phyloP scores from a whole-genome alignment of 306 rosid genomes.

The Prunus campanulata region DNA sequence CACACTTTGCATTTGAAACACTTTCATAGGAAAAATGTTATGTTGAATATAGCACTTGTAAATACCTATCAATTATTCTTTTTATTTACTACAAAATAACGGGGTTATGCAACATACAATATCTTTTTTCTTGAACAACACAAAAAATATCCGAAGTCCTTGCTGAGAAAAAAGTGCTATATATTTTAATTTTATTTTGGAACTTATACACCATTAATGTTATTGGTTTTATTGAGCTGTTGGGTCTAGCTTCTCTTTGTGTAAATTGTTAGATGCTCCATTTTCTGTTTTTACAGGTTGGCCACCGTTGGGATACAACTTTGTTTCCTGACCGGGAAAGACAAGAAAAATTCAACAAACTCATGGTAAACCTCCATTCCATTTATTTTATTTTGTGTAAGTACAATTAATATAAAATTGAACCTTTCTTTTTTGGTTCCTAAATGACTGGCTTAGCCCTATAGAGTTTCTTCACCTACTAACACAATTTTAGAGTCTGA shows the following conservation, averaged over 20 bases:
- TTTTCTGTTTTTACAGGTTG: slow-evolving; percentile 52
- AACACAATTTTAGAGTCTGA: slow-evolving; percentile 98
- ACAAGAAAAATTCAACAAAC: slow-evolving; percentile 96
- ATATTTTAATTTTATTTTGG: background rate
- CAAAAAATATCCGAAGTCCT: background rate
- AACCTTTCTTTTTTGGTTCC: slow-evolving; percentile 23
- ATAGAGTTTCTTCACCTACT: slow-evolving; percentile 63
- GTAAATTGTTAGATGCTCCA: slow-evolving; percentile 6
- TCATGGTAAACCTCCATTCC: slow-evolving; percentile 71
- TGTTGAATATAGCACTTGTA: background rate
- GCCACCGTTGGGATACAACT: slow-evolving; percentile 79
- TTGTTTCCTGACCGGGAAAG: slow-evolving; percentile 77
- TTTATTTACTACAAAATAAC: too few relatives aligned
- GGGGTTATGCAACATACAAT: background rate
- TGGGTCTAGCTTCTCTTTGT: background rate
- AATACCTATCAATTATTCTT: background rate
- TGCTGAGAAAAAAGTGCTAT: background rate
- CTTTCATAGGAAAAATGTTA: background rate
- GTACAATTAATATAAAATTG: slow-evolving; percentile 12
- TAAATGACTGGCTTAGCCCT: slow-evolving; percentile 43
- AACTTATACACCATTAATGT: background rate
- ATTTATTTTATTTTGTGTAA: background rate
- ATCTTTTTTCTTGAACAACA: background rate
- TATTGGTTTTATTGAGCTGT: background rate
- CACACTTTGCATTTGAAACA: background rate